Evolutionary conservation across 192 early-diverging fungal species (phyloP), one percentile per base, ranked within the genome.

Genomic region (Gryganskiella cystojenkinii): DNA sequence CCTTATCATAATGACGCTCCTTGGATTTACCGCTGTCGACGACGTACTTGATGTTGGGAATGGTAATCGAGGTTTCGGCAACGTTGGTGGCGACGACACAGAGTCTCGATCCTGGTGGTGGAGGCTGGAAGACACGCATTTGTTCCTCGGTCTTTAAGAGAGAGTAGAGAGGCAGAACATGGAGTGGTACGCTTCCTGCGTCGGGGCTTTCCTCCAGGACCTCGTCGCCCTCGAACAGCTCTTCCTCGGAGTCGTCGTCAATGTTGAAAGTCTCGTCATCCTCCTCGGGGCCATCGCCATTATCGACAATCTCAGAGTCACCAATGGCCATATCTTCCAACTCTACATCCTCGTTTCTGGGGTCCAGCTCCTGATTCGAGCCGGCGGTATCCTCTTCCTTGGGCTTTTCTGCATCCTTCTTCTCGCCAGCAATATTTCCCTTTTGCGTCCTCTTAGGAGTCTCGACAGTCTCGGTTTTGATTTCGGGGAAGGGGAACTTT

Each of bases 41-140:
- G 4, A 99, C 98, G 70, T 98, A 98, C 20, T 90, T 88, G 61
- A 99, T 93, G 30, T 92, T 92, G 9, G 98, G 96, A 42, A 99
- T 98, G 3, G 98, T 99, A 22, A 99, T 89, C 14, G 94, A 96
- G 0, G 98, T 99, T 84, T 99, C 98, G n/a, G 98, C 98, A 5
- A 99, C 95, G 71, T 99, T 98, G 52, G 98, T 99, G 7, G 96
- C 96, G 19, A 99, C 86, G 13, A 99, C 95, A 71, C 95, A 95
- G 20, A 99, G 83, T 15, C 98, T 89, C 17, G 90, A 89, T 35
- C 96, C 96, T 17, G 90, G 83, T 9, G 98, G 97, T 37, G 94
- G 93, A 13, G 88, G 81, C 52, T 94, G 87, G 83, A 99, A 99
- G 3, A 99, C 95, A 35, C 89, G 84, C 79, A 99, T 83, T 82